A percentile compares a stretch with the other conserved stretches of the same genome.
These are phyloP conservation scores for Phaeosphaeriaceae sp. DNA, from an alignment of 2,329 filamentous ascomycete genomes.

Conservation along the genomic window DNA sequence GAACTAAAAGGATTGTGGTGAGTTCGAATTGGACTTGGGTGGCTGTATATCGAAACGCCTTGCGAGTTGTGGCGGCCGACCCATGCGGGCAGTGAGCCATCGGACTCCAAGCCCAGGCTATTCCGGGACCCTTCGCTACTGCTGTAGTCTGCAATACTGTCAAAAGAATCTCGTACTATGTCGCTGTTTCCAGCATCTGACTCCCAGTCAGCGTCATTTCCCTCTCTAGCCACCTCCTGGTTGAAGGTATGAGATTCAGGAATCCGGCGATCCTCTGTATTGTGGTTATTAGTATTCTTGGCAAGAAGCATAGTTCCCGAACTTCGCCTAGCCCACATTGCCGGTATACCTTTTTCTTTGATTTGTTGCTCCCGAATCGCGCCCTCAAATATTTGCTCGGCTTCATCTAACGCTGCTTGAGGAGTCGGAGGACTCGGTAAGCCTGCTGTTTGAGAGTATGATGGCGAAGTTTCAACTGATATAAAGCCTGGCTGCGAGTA, in stretches of 20 bases:
- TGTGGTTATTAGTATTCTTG: conserved; percentile 10
- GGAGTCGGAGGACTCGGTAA: conserved; percentile 21
- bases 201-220: conserved; percentile 44
- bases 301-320: conserved; percentile 35
- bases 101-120: conserved; percentile 19
- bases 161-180: conserved; percentile 22
- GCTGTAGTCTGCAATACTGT: conserved; percentile 45
- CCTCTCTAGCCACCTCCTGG: conserved; percentile 10
- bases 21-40: conserved; percentile 29
- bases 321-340: conserved; percentile 40
- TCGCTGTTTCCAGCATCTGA: conserved; percentile 35
- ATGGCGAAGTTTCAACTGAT: conserved; percentile 22
- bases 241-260: conserved; percentile 1
- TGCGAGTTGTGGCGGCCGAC: conserved; percentile 13
- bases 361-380: conserved; percentile 9
- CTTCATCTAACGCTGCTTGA: conserved; percentile 36
- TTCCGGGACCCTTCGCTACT: conserved; percentile 33
- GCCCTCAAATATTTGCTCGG: conserved; percentile 38
- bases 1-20: conserved; percentile 37
- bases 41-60: conserved; percentile 25
- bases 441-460: conserved; percentile 30
- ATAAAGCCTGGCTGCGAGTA: conserved; percentile 15
- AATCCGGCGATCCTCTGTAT: conserved; percentile 7
- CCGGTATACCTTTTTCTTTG: conserved; percentile 30
- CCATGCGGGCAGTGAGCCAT: conserved; percentile 19